A percentile compares a stretch with the other conserved stretches of the same genome.
phyloP scores from a whole-genome alignment of 2,329 filamentous ascomycete species.

The Beauveria caledonica region DNA sequence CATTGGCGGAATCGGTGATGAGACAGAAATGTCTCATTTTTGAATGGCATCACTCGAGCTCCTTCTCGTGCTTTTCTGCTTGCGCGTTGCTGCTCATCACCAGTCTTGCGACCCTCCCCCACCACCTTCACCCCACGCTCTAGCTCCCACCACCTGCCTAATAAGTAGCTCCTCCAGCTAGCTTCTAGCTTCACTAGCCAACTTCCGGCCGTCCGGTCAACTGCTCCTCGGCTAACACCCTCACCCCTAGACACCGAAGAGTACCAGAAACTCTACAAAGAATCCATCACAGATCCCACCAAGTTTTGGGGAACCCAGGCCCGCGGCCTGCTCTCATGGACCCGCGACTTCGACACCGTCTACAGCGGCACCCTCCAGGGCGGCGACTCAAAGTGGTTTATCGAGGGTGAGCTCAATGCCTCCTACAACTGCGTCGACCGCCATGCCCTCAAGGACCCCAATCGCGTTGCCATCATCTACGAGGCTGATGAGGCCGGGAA shows the following conservation, averaged over 20 bases:
- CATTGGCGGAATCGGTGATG: no score
- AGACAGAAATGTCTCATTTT: no score
- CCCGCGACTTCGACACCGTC: constrained; percentile 85
- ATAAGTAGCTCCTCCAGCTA: not conserved
- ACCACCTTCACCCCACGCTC: constrained; percentile 1
- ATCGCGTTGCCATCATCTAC: constrained; percentile 96
- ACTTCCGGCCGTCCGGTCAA: constrained; percentile 11
- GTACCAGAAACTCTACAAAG: constrained; percentile 60
- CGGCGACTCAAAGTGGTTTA: constrained; percentile 90
- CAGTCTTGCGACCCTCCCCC: not conserved
- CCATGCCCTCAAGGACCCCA: constrained; percentile 88
- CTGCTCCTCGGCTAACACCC: constrained; percentile 1
- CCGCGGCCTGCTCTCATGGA: constrained; percentile 84
- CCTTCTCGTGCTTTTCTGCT: not conserved
- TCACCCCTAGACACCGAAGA: constrained; percentile 48
- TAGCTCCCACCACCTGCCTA: not conserved
- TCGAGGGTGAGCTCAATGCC: constrained; percentile 88
- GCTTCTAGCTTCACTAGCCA: not conserved
- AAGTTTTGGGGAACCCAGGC: constrained; percentile 85
- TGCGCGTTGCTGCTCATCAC: not conserved
- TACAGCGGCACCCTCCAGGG: constrained; percentile 64
- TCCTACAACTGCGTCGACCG: constrained; percentile 97
- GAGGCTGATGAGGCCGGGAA: constrained; percentile 87
- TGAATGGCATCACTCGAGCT: not conserved
- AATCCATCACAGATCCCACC: constrained; percentile 84